Base-by-base conservation (phyloP, 2,329 filamentous ascomycete genomes). In the Cladosporium sphaerospermum region DNA sequence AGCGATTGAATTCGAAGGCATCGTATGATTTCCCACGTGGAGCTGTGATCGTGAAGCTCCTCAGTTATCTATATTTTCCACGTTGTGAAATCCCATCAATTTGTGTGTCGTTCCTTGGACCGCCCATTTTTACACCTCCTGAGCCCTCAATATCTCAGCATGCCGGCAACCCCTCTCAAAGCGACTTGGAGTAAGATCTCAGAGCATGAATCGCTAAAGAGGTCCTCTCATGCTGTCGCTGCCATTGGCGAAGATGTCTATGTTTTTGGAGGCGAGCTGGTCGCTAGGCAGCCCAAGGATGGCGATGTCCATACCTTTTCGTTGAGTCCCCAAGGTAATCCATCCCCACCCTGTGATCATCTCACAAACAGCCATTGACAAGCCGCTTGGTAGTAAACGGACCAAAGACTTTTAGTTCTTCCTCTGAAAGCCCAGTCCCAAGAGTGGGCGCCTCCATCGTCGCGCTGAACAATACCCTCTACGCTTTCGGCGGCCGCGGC, bases 401-500 rank as follows among this genome's bases (percentile, higher is more conserved):
- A 50, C 48, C 56, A 14, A 37, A 45, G 1, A 39, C 43, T n/a
- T 46, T 36, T 7, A 41, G 13, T 11, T 42, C 33, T 2, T 41
- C 39, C 19, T 10, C 56, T 32, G 4, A 34, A 36, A 75, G 86
- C 1, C 88, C 89, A 0, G 69, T 75, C 1, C 77, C 88, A 2
- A 81, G 89, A 16, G 81, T 91, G 2, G 89, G 89, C 16, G 81
- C 89, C 59, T 84, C 88, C 33, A 81, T 85, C 0, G 80, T 84
- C 10, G 78, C 82, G 1, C 79, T 93, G 54, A 78, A 83, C 54
- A 78, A 79, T 42, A 83, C 82, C 18, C 83, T 95, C 62, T 92
- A 92, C 70, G 59, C 95, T 40, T 95, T 91, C 69, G 89, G 88
- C 45, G 89, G 90, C 9, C 83, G 88, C 42, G 84, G 85, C 33